Percentiles rank a stretch among this genome's conserved stretches.
Conservation (phyloP, 2,329 filamentous ascomycete genomes). For the Intubia oerlemansii region DNA sequence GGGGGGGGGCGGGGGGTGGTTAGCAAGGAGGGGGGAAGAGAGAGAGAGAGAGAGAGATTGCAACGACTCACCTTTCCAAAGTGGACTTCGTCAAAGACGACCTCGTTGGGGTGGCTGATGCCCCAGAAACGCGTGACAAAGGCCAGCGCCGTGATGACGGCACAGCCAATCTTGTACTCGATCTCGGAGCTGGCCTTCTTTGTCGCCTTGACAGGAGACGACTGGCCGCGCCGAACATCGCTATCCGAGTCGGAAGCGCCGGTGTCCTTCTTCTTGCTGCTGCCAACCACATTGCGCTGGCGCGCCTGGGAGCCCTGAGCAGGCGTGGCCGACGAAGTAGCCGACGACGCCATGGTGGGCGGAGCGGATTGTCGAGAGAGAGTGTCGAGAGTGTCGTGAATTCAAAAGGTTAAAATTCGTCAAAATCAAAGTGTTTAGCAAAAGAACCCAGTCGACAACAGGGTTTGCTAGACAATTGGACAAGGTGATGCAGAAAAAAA, state of each 20-base stretch:
- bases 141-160: slow-evolving; percentile 58
- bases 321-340: no score
- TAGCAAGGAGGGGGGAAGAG: background rate
- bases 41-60: slow-evolving; percentile 2
- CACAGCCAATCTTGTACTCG: slow-evolving; percentile 66
- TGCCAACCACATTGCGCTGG: slow-evolving; percentile 34
- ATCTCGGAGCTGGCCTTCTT: slow-evolving; percentile 37
- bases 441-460: no score
- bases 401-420: no score
- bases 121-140: slow-evolving; percentile 92
- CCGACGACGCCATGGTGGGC: no score
- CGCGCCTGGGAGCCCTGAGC: slow-evolving; percentile 37
- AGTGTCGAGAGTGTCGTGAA: no score
- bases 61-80: slow-evolving; percentile 74
- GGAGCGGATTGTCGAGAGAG: no score
- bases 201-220: slow-evolving; percentile 16
- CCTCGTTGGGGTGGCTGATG: slow-evolving; percentile 85
- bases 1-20: no score
- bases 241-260: slow-evolving; percentile 22
- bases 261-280: slow-evolving; percentile 28
- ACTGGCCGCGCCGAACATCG: slow-evolving; percentile 18
- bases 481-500: no score
- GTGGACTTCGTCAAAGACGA: slow-evolving; percentile 97
- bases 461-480: no score
- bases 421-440: no score